Conservation (phyloP, 306 rosid species). For the Senna siamea region DNA sequence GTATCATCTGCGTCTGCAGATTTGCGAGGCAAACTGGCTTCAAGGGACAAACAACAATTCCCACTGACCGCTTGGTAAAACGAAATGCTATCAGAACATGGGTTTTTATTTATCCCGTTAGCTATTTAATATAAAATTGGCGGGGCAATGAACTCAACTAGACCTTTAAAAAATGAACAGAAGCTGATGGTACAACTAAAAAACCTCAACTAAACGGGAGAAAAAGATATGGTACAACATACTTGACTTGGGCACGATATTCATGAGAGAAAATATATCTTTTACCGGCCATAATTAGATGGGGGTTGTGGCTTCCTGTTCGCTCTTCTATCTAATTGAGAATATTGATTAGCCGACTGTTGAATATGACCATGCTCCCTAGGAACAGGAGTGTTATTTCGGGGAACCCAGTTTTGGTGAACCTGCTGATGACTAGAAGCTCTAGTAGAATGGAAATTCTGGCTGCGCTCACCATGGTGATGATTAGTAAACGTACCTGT, state of each 20-base stretch:
- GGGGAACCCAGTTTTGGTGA: slow-evolving; percentile 48
- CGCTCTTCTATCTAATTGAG: slow-evolving; percentile 60
- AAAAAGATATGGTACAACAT: slow-evolving; percentile 50
- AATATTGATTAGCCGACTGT: slow-evolving; percentile 59
- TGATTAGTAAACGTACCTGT: slow-evolving; percentile 36
- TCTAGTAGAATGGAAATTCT: slow-evolving; percentile 49
- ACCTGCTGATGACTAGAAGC: slow-evolving; percentile 34
- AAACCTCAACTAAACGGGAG: slow-evolving; percentile 10
- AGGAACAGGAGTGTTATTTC: slow-evolving; percentile 32
- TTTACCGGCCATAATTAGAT: slow-evolving; percentile 54
- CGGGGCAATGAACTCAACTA: not conserved
- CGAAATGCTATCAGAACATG: not conserved
- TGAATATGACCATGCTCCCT: slow-evolving; percentile 53
- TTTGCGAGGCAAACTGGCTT: no score
- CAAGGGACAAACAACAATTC: no score
- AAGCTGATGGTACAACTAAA: slow-evolving; percentile 8
- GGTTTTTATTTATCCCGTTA: not conserved
- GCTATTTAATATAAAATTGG: not conserved
- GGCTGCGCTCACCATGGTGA: slow-evolving; percentile 48
- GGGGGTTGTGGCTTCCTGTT: slow-evolving; percentile 59
- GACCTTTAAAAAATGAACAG: slow-evolving; percentile 6
- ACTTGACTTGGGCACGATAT: slow-evolving; percentile 9
- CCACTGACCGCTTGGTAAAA: no score
- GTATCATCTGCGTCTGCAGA: no score
- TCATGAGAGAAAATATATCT: slow-evolving; percentile 31